Evolutionary conservation across 768 basidiomycete genomes (phyloP).

Genomic region (Phylloporus arenicola): DNA sequence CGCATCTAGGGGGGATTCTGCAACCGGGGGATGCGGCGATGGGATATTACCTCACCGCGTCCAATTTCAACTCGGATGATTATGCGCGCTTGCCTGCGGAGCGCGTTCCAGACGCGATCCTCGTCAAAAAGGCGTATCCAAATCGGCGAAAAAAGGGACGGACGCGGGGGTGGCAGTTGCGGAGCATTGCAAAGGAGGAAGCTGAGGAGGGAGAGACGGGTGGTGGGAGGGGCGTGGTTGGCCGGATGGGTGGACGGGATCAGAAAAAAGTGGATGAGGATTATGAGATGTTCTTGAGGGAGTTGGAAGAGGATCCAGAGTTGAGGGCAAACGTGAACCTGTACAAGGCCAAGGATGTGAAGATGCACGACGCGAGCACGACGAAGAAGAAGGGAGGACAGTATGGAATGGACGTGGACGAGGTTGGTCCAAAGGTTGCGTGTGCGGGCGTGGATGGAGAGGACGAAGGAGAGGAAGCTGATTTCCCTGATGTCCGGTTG

Average conservation of each 20-base stretch:
- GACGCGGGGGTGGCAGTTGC: slow-evolving; percentile 79
- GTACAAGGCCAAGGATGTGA: slow-evolving; percentile 64
- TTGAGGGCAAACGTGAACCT: slow-evolving; percentile 81
- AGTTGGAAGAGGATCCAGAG: slow-evolving; percentile 93
- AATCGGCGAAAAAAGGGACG: slow-evolving; percentile 88
- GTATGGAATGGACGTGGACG: slow-evolving; percentile 64
- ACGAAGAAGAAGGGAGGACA: slow-evolving; percentile 24
- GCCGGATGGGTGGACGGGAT: slow-evolving; percentile 84
- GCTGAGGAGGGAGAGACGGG: slow-evolving; percentile 83
- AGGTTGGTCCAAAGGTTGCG: slow-evolving; percentile 27
- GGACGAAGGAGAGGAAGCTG: slow-evolving; percentile 62
- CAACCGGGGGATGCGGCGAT: slow-evolving; percentile 94
- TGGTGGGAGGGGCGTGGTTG: slow-evolving; percentile 78
- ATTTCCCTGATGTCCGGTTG: slow-evolving; percentile 84
- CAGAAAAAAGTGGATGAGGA: slow-evolving; percentile 92
- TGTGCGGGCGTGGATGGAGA: slow-evolving; percentile 30
- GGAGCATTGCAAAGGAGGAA: slow-evolving; percentile 88
- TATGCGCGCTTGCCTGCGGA: slow-evolving; percentile 62
- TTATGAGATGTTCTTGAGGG: slow-evolving; percentile 92
- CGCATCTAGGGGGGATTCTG: slow-evolving; percentile 88
- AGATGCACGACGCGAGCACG: slow-evolving; percentile 40
- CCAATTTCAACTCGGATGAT: slow-evolving; percentile 91
- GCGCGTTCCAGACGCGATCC: slow-evolving; percentile 84
- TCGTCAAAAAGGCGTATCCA: slow-evolving; percentile 94
- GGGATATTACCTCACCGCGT: slow-evolving; percentile 82